These are phyloP conservation scores for Didymella keratinophila DNA, from an alignment of 2,329 filamentous ascomycete genomes.

Conservation along the genomic window DNA sequence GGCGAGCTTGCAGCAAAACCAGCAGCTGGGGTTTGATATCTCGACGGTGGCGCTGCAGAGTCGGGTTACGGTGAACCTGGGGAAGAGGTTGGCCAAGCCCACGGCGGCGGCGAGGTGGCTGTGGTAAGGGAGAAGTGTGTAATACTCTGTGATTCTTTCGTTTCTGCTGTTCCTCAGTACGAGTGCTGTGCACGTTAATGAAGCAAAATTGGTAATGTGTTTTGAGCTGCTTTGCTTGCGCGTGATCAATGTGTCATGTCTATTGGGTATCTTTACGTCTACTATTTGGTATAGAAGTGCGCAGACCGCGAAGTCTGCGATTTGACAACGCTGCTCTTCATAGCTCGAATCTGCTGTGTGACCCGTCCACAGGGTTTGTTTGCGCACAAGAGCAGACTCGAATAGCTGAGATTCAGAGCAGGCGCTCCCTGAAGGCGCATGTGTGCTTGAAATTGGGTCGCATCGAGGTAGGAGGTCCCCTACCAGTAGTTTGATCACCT, in stretches of 20 bases:
- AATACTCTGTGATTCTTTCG: conserved; percentile 13
- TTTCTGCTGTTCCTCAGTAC: conserved; percentile 4
- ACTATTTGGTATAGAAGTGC: not conserved
- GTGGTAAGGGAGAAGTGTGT: conserved; percentile 9
- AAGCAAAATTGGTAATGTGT: conserved; percentile 2
- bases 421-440: not conserved
- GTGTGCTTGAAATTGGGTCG: not conserved
- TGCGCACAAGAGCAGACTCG: not conserved
- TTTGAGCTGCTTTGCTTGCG: not conserved
- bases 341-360: not conserved
- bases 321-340: not conserved
- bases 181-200: conserved; percentile 11
- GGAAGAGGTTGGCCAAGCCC: conserved; percentile 32
- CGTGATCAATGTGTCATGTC: conserved; percentile 7
- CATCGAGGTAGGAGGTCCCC: not conserved
- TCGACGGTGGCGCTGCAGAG: conserved; percentile 45
- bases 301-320: not conserved
- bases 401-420: not conserved
- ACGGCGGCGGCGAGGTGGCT: conserved; percentile 29
- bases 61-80: conserved; percentile 47
- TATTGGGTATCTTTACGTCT: conserved; percentile 25
- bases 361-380: not conserved
- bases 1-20: conserved; percentile 27
- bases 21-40: conserved; percentile 45
- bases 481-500: not conserved